phyloP scores from a whole-genome alignment of 1,284 basidiomycete species.

The Vanrija sp. region DNA sequence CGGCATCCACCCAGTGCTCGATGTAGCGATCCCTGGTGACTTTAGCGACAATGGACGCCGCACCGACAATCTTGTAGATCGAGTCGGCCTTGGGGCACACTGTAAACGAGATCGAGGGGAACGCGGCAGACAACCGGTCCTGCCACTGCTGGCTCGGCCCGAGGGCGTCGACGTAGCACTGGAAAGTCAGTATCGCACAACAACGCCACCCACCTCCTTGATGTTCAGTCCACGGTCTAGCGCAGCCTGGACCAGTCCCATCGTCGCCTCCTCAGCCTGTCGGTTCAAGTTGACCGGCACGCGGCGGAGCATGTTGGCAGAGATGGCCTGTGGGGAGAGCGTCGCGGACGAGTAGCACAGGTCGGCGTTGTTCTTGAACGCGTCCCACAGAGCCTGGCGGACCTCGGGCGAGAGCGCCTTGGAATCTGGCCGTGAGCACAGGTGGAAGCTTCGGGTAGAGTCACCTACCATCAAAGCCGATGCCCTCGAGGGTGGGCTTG shows the following conservation, averaged over 20 bases:
- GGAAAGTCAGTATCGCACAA: not conserved
- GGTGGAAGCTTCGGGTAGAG: not conserved
- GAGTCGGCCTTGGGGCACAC: slow-evolving; percentile 92
- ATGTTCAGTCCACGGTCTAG: slow-evolving; percentile 74
- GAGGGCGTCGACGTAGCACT: slow-evolving; percentile 95
- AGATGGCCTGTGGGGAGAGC: slow-evolving; percentile 75
- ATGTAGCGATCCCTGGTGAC: slow-evolving; percentile 87
- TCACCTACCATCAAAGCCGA: slow-evolving; percentile 74
- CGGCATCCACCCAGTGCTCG: slow-evolving; percentile 66
- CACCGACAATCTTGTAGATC: slow-evolving; percentile 92
- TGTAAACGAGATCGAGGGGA: slow-evolving; percentile 79
- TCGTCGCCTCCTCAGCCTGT: slow-evolving; percentile 87
- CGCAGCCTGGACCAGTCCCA: slow-evolving; percentile 78
- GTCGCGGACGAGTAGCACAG: slow-evolving; percentile 53
- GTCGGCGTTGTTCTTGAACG: slow-evolving; percentile 29
- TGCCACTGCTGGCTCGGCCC: slow-evolving; percentile 84
- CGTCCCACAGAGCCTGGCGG: slow-evolving; percentile 53
- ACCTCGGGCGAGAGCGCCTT: slow-evolving; percentile 77
- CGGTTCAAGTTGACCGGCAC: slow-evolving; percentile 85
- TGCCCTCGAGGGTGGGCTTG: slow-evolving; percentile 64
- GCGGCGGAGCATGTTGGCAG: slow-evolving; percentile 79
- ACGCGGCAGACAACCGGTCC: slow-evolving; percentile 68
- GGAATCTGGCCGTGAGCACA: slow-evolving; percentile 56
- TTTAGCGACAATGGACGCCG: slow-evolving; percentile 94
- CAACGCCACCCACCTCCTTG: slow-evolving; percentile 59